Base-by-base conservation (phyloP, 2,329 filamentous ascomycete genomes). In the Sporothrix brunneoviolacea region DNA sequence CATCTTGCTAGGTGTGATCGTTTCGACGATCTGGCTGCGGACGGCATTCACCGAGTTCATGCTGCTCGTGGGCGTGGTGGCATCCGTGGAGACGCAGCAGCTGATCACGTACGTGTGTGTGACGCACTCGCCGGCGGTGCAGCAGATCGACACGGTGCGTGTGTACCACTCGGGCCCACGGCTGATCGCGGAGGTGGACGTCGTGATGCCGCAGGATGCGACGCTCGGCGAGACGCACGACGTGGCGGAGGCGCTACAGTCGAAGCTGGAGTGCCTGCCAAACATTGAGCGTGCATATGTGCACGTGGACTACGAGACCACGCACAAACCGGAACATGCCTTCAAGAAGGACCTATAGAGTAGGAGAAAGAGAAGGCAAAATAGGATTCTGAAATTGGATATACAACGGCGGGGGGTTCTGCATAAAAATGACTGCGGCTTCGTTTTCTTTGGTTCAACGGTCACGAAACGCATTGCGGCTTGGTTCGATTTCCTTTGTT, bases 301-400 rank as follows among this genome's bases (percentile, higher is more conserved):
- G 18, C 93, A 98, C 66, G 91, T 96, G 16, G 93, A 98, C 67
- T 97, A 94, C 61, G 93, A 97, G 72, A 96, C 91, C 4, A 90
- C 86, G 16, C 93, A 97, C 68, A 91, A 93, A 67, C 91, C 91
- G 0, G 91, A 96, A 72, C 91, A 83, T 60, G 70, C 70, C 13
- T 73, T 70, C 53, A 83, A 82, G 70, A 84, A 84, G 67, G 76
- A 83, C 55, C 55, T 83, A 33, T 83, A 49, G 27, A 41, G 32
- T 7, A 13, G 39, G 4, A 12, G 8, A 18, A 10, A 22, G 12
- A 37, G 8, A 4, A 4, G 12, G 15, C 36, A 4, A 21, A 27
- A 27, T 13, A 21, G 35, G 18, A 9, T 18, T 15, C 22, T 10
- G 42, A 24, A 21, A 24, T 12, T 16, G 10, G 16, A 16, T 6